phyloP scores from a whole-genome alignment of 2,329 filamentous ascomycete species.

The Pseudocercospora vitis region DNA sequence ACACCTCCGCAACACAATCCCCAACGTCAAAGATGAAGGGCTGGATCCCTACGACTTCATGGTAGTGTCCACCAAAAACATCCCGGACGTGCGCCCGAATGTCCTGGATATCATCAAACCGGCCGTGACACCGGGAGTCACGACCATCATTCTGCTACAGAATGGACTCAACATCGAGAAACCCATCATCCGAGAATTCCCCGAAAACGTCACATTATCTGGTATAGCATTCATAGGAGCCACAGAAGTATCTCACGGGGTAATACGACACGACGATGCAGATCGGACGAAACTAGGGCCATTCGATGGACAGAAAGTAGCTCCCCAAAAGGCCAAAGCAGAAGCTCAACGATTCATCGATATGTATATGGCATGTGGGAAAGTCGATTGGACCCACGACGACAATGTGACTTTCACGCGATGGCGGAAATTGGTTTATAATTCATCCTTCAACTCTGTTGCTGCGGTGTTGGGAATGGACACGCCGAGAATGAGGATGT shows the following conservation, averaged over 20 bases:
- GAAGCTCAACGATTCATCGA: slow-evolving; percentile 44
- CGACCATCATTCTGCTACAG: slow-evolving; percentile 59
- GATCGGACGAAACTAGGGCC: slow-evolving; percentile 55
- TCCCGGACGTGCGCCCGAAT: slow-evolving; percentile 54
- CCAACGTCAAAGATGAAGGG: slow-evolving; percentile 43
- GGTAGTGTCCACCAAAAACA: slow-evolving; percentile 59
- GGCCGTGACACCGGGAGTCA: slow-evolving; percentile 53
- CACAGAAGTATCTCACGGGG: slow-evolving; percentile 49
- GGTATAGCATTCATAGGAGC: slow-evolving; percentile 56
- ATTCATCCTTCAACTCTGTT: slow-evolving; percentile 55
- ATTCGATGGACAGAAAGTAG: slow-evolving; percentile 45
- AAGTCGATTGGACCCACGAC: slow-evolving; percentile 45
- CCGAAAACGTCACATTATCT: slow-evolving; percentile 54
- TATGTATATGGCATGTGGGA: slow-evolving; percentile 51
- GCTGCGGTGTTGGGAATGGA: slow-evolving; percentile 55
- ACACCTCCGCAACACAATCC: slow-evolving; percentile 51
- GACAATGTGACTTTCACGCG: slow-evolving; percentile 46
- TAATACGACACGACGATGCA: slow-evolving; percentile 54
- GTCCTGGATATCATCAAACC: slow-evolving; percentile 53
- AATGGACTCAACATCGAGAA: slow-evolving; percentile 66
- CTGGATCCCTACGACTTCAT: slow-evolving; percentile 53
- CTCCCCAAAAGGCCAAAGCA: slow-evolving; percentile 36
- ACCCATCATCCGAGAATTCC: slow-evolving; percentile 53
- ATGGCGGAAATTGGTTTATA: slow-evolving; percentile 56
- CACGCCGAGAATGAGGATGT: slow-evolving; percentile 52